Evolutionary conservation across 176 grass and related monocot species (phyloP).

Genomic region (Aegilops longissima): DNA sequence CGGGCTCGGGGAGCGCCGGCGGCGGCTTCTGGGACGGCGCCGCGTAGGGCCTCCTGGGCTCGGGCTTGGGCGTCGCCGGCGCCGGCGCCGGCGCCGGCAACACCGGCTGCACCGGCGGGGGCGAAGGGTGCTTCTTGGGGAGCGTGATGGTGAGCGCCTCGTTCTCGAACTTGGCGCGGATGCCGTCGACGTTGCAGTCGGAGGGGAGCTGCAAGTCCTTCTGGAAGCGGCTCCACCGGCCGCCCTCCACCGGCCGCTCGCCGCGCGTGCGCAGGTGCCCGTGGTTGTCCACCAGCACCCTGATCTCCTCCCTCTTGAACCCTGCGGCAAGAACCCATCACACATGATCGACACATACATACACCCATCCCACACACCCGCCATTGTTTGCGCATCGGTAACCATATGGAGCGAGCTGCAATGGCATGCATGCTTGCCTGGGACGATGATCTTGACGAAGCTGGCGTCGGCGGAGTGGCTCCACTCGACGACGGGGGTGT

Average conservation of each 20-base stretch:
- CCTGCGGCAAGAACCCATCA: slow-evolving; percentile 29
- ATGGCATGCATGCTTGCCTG: slow-evolving; percentile 29
- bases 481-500: slow-evolving; percentile 40
- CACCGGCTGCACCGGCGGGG: not conserved
- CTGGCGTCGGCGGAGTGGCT: slow-evolving; percentile 39
- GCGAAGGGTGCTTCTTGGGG: slow-evolving; percentile 41
- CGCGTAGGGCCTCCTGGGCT: not conserved
- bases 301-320: slow-evolving; percentile 64
- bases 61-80: not conserved
- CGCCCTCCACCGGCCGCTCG: slow-evolving; percentile 29
- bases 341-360: too few relatives aligned
- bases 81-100: too few relatives aligned
- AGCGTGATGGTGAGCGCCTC: slow-evolving; percentile 54
- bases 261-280: slow-evolving; percentile 50
- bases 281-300: slow-evolving; percentile 60
- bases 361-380: too few relatives aligned
- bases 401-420: too few relatives aligned
- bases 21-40: not conserved
- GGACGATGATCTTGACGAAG: slow-evolving; percentile 33
- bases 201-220: slow-evolving; percentile 49
- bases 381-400: too few relatives aligned
- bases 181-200: slow-evolving; percentile 42
- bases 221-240: slow-evolving; percentile 55
- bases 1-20: not conserved
- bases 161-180: slow-evolving; percentile 80